Evolutionary conservation across 495 filamentous ascomycete genomes (phyloP), one percentile per base, ranked within the genome.

Genomic region (Neurospora tetrasperma): DNA sequence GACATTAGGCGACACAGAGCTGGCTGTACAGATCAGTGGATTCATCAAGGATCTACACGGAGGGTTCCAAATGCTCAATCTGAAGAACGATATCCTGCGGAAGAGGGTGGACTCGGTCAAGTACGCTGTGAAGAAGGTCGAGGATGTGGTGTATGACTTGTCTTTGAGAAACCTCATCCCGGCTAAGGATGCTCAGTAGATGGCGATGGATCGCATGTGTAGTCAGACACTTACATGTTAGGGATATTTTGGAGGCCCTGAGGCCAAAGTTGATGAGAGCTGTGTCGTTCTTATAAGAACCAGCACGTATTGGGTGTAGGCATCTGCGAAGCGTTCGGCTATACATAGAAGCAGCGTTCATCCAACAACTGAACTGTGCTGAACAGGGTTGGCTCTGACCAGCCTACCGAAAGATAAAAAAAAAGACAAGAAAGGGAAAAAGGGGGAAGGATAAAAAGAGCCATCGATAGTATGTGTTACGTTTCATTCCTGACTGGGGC

Each of bases 131-230:
- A 98, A 98, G 86, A 97, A 97, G 83, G 93, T 97, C 44, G 96
- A 99, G 84, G 96, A 99, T 82, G 94, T 99, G 27, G 94, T 97
- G 20, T 99, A 99, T 77, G 96, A 99, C 79, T 85, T 99, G 40
- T 93, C 91, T 6, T 82, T 98, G 79, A 88, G 95, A 71, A 94
- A 95, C 76, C 80, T 98, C 73, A 86, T 97, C 27, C 90, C 92
- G n/a, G 69, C 72, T 11, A 76, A 73, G 76, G 72, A 70, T 75
- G 75, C 71, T n/a, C 71, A 78, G 71, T 79, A 74, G 66, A 41
- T 68, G 73, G 70, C 41, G 41, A 66, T 16, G 27, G 18, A 18
- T 38, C 10, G 23, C 10, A 11, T 54, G 11, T 59, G 48, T 20
- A 11, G 20, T 14, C 20, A 59, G 23, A 5, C 4, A 27, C 11